Conservation (phyloP, 1,284 basidiomycete species). For the Pholiota adiposa region DNA sequence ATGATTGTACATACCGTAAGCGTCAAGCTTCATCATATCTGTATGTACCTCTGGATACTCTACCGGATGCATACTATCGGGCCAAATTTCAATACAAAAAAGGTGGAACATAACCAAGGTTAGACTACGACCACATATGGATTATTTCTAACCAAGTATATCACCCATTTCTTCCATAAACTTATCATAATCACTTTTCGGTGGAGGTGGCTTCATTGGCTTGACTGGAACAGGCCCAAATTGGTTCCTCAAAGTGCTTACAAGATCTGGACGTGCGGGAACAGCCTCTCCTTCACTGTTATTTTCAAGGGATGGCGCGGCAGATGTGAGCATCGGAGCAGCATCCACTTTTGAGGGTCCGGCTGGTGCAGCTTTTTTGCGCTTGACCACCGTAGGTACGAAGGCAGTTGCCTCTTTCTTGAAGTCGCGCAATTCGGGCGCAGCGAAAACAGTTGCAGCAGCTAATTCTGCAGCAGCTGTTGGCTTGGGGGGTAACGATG, state of each 20-base stretch:
- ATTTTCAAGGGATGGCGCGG: conserved; percentile 30
- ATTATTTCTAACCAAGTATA: conserved; percentile 40
- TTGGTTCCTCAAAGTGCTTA: conserved; percentile 61
- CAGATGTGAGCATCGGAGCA: conserved; percentile 53
- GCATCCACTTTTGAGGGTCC: conserved; percentile 59
- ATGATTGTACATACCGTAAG: no score
- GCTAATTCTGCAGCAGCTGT: conserved; percentile 37
- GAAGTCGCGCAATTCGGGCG: conserved; percentile 84
- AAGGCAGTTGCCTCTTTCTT: conserved; percentile 93
- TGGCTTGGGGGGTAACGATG: conserved; percentile 50
- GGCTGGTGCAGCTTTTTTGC: conserved; percentile 53
- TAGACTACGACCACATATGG: no score
- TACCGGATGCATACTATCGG: no score
- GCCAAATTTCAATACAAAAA: no score
- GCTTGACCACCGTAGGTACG: conserved; percentile 73
- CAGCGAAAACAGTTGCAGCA: conserved; percentile 78
- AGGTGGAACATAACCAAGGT: no score
- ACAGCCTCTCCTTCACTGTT: conserved; percentile 34
- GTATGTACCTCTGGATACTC: no score
- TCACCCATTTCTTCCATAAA: conserved; percentile 78
- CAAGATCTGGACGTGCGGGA: conserved; percentile 63
- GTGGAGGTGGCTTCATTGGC: conserved; percentile 43
- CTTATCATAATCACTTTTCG: conserved; percentile 73
- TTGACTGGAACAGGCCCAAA: conserved; percentile 46
- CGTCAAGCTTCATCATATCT: no score